Evolutionary conservation across 768 basidiomycete genomes (phyloP).

Genomic region (Suillus fuscotomentosus): DNA sequence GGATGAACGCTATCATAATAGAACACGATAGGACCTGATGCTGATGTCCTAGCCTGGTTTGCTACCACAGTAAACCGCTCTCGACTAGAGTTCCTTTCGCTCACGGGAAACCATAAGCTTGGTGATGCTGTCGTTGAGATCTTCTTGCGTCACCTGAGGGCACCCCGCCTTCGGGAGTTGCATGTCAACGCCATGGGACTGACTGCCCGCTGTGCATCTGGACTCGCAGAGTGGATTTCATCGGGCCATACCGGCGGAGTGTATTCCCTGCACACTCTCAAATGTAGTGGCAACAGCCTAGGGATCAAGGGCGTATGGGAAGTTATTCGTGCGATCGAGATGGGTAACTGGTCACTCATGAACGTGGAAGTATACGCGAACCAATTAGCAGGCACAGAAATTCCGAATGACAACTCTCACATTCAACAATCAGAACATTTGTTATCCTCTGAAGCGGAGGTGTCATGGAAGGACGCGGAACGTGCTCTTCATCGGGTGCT

Average conservation of each 20-base stretch:
- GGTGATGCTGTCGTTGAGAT: conserved; percentile 46
- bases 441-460: conserved; percentile 15
- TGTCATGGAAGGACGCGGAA: conserved; percentile 35
- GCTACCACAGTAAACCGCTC: conserved; percentile 54
- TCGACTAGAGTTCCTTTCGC: conserved; percentile 44
- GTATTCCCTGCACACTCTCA: conserved; percentile 48
- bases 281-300: conserved; percentile 57
- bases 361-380: conserved; percentile 52
- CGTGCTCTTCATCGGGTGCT: conserved; percentile 36
- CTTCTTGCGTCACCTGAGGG: conserved; percentile 50
- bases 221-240: conserved; percentile 49
- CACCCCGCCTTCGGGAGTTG: conserved; percentile 48
- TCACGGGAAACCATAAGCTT: conserved; percentile 48
- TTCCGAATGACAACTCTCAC: conserved; percentile 9
- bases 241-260: conserved; percentile 11
- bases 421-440: conserved; percentile 16
- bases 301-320: conserved; percentile 44
- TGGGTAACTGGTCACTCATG: conserved; percentile 48
- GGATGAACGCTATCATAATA: conserved; percentile 29
- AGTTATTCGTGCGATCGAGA: conserved; percentile 47
- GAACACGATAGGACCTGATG: conserved; percentile 42
- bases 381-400: conserved; percentile 22
- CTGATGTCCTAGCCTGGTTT: conserved; percentile 37
- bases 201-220: conserved; percentile 41
- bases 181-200: conserved; percentile 50